A percentile compares a stretch with the other conserved stretches of the same genome.
Conservation (phyloP, 1,139 yeast species). For the Protomyces pachydermus region DNA sequence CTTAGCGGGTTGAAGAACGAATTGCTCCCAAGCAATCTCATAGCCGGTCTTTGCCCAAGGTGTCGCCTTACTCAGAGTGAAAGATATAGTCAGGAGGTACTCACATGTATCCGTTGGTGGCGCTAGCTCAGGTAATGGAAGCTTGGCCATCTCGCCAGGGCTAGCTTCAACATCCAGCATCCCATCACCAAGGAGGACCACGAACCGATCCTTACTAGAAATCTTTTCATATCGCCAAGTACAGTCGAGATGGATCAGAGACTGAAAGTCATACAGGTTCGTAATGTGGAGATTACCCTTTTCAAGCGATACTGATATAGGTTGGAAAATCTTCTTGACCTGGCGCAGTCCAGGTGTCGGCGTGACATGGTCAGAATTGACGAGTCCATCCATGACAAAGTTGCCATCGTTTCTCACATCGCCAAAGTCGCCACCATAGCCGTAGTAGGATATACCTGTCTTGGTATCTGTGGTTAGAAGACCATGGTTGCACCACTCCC, state of each 20-base stretch:
- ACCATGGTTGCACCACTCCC: conserved; percentile 46
- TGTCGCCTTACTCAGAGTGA: conserved; percentile 29
- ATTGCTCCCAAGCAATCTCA: conserved; percentile 39
- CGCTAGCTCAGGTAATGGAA: background rate
- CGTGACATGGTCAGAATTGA: conserved; percentile 37
- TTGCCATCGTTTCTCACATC: conserved; percentile 41
- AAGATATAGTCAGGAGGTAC: conserved; percentile 32
- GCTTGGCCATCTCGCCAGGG: background rate
- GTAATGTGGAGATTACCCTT: conserved; percentile 20
- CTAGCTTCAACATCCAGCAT: background rate
- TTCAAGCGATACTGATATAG: conserved; percentile 34
- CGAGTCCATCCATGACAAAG: conserved; percentile 43
- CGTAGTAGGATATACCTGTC: conserved; percentile 34
- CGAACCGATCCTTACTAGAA: background rate
- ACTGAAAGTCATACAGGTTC: conserved; percentile 32
- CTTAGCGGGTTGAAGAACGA: background rate
- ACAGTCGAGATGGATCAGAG: conserved; percentile 29
- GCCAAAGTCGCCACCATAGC: conserved; percentile 43
- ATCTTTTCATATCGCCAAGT: conserved; percentile 24
- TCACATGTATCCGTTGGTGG: conserved; percentile 5
- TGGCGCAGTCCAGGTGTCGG: conserved; percentile 42
- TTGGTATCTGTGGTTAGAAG: conserved; percentile 31
- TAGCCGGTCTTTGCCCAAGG: conserved; percentile 36
- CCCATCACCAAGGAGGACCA: background rate
- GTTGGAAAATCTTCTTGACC: conserved; percentile 39